Base-by-base conservation (phyloP, 1,284 basidiomycete species). In the Ustilago bromivora region DNA sequence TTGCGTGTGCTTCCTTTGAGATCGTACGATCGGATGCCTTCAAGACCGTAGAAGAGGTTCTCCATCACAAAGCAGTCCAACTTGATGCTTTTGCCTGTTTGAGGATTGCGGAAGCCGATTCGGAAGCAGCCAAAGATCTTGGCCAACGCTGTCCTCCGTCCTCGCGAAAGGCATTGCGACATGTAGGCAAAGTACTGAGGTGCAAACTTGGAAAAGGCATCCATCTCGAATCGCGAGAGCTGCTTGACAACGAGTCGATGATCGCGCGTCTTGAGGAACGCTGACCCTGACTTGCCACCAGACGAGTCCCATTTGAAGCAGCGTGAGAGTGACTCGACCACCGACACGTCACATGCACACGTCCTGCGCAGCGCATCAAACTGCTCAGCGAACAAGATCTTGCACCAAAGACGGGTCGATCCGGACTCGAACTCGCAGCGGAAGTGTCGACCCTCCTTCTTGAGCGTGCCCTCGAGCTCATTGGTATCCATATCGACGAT, bases 191-290 rank as follows among this genome's bases (percentile, higher is more conserved):
- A 99, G 87, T 99, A 99, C 3, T 94, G 93, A 0, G 96, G 96
- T 9, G 95, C 97, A 87, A 99, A 99, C 8, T 93, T 95, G 81
- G 96, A 94, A 90, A 99, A 94, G 0, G 94, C 93, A 84, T 98
- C 94, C 81, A 98, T 89, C 86, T 99, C 97, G 46, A 93, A 90
- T 64, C 91, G 90, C 0, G 95, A 97, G 36, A 99, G 90, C 84
- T 98, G 96, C 85, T 99, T 99, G 55, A 97, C 94, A 78, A 99
- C 96, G 88, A 99, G 96, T 4, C 97, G 94, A 85, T 98, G 95
- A 85, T 99, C 97, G 94, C 80, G 46, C 57, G 84, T 84, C 88
- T 98, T 99, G 80, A 99, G 88, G 87, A 99, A 99, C 0, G 94
- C 95, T 7, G 94, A 96, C 12, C 96, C 96, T 2, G 94, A 96